Conservation (phyloP, 2,329 filamentous ascomycete genomes). For the Didymella pinodella region DNA sequence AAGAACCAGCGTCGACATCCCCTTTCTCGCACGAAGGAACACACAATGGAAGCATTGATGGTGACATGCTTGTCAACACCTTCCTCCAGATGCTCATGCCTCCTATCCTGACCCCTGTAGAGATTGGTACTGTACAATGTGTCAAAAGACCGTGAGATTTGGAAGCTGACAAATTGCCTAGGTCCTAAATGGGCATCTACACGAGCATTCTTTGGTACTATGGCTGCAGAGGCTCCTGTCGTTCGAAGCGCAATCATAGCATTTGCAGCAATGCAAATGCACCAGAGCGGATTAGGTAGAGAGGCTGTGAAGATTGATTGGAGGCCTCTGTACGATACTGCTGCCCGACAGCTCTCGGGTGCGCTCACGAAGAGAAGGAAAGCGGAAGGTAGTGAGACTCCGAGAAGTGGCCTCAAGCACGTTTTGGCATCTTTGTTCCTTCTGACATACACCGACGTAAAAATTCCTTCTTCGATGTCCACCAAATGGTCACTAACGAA, state of each 20-base stretch:
- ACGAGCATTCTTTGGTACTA: constrained; percentile 58
- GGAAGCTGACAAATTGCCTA: neutral
- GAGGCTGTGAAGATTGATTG: constrained; percentile 42
- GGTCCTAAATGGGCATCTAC: constrained; percentile 60
- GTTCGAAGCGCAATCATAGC: constrained; percentile 60
- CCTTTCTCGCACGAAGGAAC: constrained; percentile 41
- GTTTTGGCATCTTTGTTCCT: constrained; percentile 63
- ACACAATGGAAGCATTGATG: constrained; percentile 35
- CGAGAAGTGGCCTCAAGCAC: constrained; percentile 46
- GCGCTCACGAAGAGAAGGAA: constrained; percentile 28
- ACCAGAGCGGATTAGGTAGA: constrained; percentile 46
- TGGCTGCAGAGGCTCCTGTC: constrained; percentile 59
- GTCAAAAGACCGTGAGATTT: neutral
- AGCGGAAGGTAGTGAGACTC: constrained; percentile 23
- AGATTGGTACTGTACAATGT: constrained; percentile 50
- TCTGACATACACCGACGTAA: constrained; percentile 61
- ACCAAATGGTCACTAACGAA: constrained; percentile 30
- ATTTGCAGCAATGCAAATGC: constrained; percentile 58
- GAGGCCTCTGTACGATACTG: constrained; percentile 45
- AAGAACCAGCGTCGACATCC: constrained; percentile 38
- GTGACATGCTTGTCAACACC: constrained; percentile 57
- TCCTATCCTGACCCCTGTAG: constrained; percentile 62
- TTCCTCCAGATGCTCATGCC: constrained; percentile 60
- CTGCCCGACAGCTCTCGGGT: constrained; percentile 37
- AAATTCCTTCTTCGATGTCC: constrained; percentile 10